Evolutionary conservation across 331 rosid species (phyloP), one percentile per base, ranked within the genome.

Genomic region (Pyrus hybrid): DNA sequence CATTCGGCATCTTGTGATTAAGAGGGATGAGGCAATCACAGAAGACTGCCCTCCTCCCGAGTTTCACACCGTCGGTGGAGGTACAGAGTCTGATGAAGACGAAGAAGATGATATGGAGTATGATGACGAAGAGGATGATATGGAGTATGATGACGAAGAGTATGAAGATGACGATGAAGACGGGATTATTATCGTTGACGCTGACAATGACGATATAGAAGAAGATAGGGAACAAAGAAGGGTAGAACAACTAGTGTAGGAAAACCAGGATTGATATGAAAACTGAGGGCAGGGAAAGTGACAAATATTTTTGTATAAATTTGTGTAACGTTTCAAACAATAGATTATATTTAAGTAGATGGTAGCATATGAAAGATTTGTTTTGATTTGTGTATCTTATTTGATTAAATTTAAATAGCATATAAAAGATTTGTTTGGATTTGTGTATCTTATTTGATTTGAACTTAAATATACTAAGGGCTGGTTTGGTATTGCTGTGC

Each of bases 11-110:
- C 90, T 94, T 0, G 87, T 94, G 71, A 78, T 92, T 69, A 92
- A 92, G 91, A 90, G 79, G 83, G 97, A 92, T 7, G 91, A 83
- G 76, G 97, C 96, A 16, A 80, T 92, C 79, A 89, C 97, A 23
- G 89, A 94, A 86, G 97, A 94, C 73, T 90, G 93, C 78, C 99
- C 97, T 80, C 96, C 99, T 73, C 93, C 87, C 0, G 95, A 90
- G 86, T 92, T 87, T 67, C 86, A 81, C 58, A 63, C 84, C 22
- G 32, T 91, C 49, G 77, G 77, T 30, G 83, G 70, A 56, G 83
- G 77, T 53, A 80, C 74, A 2, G 95, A 87, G 21, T 89, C 87
- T 33, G 37, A 65, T 5, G 89, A 82, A 3, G 89, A 82, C 0
- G 87, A 80, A 5, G 83, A 81, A 12, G 84, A 80, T 3, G 87